Evolutionary conservation across 2,329 filamentous ascomycete genomes (phyloP), one percentile per base, ranked within the genome.

Genomic region (Sporothrix pallida): DNA sequence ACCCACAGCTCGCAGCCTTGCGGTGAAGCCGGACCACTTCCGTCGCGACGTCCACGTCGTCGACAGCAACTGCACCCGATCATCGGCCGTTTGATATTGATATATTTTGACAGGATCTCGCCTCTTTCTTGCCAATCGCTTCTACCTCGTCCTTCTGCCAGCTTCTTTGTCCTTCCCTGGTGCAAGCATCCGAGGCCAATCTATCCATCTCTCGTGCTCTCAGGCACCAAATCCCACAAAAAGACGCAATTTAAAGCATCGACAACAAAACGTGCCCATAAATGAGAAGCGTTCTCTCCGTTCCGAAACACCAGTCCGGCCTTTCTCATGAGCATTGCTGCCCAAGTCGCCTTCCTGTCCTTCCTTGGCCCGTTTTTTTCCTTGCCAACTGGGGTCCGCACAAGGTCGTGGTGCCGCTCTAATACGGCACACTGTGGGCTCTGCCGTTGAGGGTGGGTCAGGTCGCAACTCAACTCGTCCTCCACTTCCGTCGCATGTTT

Each of bases 281-380:
- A 37, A 52, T n/a, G 23, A 62, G 46, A 26, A 37, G 23, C 58
- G 23, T n/a, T 42, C 31, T 65, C 46, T 60, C 44, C 58, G 62
- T 42, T 50, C n/a, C 44, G 42, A 65, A 52, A 44, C 70, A n/a
- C 54, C 50, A 26, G 60, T 52, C 60, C n/a, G 44, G 56, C 48
- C 65, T 12, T 56, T 23, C 7, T 46, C n/a, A 67, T 37, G 46
- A 71, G 67, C 74, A 75, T 76, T 76, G 75, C 71, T 76, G 75
- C 75, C 75, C 75, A 75, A 76, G 58, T 37, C 48, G 60, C 60
- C 44, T 71, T 65, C 60, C 68, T 37, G 67, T 20, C 46, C 52
- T n/a, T 72, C 63, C 67, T 70, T 70, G 67, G 44, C 69, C 54
- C 26, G 20, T 50, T 50, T 62, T 62, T 50, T 8, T 23, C 15